A percentile compares a stretch with the other conserved stretches of the same genome.
phyloP scores from a whole-genome alignment of 345 rosid species.

The Theobroma cacao region DNA sequence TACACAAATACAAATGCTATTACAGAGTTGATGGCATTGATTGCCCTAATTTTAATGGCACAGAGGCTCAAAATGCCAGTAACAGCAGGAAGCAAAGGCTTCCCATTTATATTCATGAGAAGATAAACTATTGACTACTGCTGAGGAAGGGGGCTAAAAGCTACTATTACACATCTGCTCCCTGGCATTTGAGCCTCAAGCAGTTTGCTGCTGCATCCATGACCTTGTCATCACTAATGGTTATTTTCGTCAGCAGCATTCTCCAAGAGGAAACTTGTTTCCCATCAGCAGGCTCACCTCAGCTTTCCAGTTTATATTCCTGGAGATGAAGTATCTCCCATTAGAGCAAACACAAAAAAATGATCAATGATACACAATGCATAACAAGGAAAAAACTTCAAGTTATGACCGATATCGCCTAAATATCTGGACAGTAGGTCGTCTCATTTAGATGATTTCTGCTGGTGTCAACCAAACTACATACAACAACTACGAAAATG shows the following conservation, averaged over 20 bases:
- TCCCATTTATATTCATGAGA: not conserved
- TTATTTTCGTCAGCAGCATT: not conserved
- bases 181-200: not conserved
- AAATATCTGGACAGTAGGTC: not conserved
- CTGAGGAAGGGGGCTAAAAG: not conserved
- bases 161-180: constrained; percentile 5
- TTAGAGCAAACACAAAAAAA: not conserved
- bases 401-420: not conserved
- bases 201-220: constrained; percentile 9
- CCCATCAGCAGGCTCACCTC: not conserved
- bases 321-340: constrained; percentile 15
- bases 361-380: not conserved
- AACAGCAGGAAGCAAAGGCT: constrained; percentile 6
- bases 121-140: not conserved
- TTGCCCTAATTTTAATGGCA: not conserved
- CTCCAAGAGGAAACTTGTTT: not conserved
- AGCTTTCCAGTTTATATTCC: constrained; percentile 27
- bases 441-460: not conserved
- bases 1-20: constrained; percentile 2
- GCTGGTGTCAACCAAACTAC: not conserved
- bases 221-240: not conserved
- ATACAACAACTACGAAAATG: too few relatives aligned
- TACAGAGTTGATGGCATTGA: constrained; percentile 5
- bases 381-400: not conserved
- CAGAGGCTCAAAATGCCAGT: not conserved